Evolutionary conservation across 2,329 filamentous ascomycete genomes (phyloP), one percentile per base, ranked within the genome.

Genomic region (Teratosphaeria zuluensis): DNA sequence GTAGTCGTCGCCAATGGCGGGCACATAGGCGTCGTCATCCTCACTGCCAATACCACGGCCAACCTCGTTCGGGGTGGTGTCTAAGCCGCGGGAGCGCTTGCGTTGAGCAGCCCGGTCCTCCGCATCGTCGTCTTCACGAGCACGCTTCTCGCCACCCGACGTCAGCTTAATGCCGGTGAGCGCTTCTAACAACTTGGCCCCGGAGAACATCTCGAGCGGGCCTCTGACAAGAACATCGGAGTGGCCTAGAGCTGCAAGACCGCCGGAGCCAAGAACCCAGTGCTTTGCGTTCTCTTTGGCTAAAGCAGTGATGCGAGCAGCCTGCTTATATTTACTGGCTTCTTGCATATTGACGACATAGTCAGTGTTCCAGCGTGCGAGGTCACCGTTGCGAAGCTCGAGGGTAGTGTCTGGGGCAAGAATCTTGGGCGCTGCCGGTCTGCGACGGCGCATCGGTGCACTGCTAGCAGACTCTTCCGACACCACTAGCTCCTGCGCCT

Each of bases 261-360:
- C 58, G 11, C 81, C 82, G 54, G 74, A 68, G 4, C 81, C 82
- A 60, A 81, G 78, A 3, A 88, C 78, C 76, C 82, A 87, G 64
- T 80, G 78, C 11, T 78, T 77, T 0, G 85, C 86, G 59, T 86
- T 87, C 66, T 80, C 83, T 71, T 82, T 87, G 1, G 84, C 82
- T 51, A 80, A 73, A 0, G 71, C 69, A 12, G 70, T 63, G 14
- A 73, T 65, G 54, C 74, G 77, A 11, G 53, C 58, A 5, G 73
- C 66, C 4, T 72, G 63, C 63, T 82, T 85, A 21, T 74, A 67
- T 32, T 71, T 74, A 6, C 66, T 66, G 8, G 76, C 78, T 12
- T 73, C 70, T 0, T 70, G 74, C 82, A 89, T 91, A 63, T 85
- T 86, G 11, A 74, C 65, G 1, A 81, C 63, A 62, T 88, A 89